A percentile compares a stretch with the other conserved stretches of the same genome.
Conservation (phyloP, 2,329 filamentous ascomycete genomes). For the Aspergillus chevalieri region DNA sequence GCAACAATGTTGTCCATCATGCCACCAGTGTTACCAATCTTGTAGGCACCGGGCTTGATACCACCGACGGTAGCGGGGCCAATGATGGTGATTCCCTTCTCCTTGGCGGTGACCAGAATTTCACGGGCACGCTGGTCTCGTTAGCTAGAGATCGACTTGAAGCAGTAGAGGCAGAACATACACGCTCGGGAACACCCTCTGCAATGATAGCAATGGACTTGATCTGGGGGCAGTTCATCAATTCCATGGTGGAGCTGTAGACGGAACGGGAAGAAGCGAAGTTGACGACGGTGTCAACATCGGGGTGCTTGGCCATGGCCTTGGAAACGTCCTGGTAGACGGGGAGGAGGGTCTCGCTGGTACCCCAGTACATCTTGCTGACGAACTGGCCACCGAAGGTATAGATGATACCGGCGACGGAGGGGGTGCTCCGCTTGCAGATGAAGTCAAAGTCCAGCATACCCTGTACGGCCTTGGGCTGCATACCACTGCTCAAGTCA, state of each 20-base stretch:
- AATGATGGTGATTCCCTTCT: conserved; percentile 99
- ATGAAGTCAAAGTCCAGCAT: conserved; percentile 99
- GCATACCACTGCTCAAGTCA: conserved; percentile 63
- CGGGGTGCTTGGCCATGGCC: conserved; percentile 91
- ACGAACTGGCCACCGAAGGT: conserved; percentile 99
- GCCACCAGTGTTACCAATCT: conserved; percentile 99
- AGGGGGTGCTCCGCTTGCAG: conserved; percentile 96
- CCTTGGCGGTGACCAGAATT: conserved; percentile 90
- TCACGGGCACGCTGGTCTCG: conserved; percentile 76
- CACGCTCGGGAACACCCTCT: conserved; percentile 96
- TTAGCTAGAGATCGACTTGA: conserved; percentile 3
- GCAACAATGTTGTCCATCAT: conserved; percentile 99
- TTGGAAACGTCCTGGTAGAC: conserved; percentile 94
- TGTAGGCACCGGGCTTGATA: conserved; percentile 98
- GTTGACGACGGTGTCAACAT: conserved; percentile 98
- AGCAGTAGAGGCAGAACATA: conserved; percentile 38
- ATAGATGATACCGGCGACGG: conserved; percentile 98
- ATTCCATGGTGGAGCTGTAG: conserved; percentile 96
- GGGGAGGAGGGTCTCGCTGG: conserved; percentile 94
- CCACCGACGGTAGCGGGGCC: conserved; percentile 97
- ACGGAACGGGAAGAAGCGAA: conserved; percentile 98
- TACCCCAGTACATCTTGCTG: conserved; percentile 99
- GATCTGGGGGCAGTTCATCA: conserved; percentile 95
- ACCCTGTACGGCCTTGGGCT: conserved; percentile 85
- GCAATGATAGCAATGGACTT: conserved; percentile 99